Conservation (phyloP, 2,329 filamentous ascomycete species). For the Hirsutella rhossiliensis region DNA sequence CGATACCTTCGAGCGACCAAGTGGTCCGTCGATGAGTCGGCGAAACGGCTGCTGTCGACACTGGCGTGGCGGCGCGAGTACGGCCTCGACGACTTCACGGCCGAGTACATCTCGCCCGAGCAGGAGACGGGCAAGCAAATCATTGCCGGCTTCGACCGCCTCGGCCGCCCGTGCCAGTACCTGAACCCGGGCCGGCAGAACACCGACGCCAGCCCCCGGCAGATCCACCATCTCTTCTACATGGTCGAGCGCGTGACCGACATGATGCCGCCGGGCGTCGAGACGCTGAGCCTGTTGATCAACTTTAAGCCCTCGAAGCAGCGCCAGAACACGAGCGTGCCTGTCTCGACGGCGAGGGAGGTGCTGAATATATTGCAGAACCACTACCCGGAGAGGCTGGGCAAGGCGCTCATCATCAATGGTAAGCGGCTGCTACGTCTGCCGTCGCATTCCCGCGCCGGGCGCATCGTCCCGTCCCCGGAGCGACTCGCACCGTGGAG, state of each 20-base stretch:
- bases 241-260: slow-evolving; percentile 90
- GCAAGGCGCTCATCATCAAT: slow-evolving; percentile 80
- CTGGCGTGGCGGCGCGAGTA: slow-evolving; percentile 87
- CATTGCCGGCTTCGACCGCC: slow-evolving; percentile 74
- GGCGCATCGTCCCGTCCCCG: too few species aligned
- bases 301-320: slow-evolving; percentile 77
- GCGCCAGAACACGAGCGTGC: slow-evolving; percentile 61
- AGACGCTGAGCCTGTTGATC: slow-evolving; percentile 76
- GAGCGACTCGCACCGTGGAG: too few species aligned
- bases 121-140: slow-evolving; percentile 96
- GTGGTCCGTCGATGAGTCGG: slow-evolving; percentile 67
- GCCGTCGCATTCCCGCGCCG: too few species aligned
- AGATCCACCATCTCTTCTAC: slow-evolving; percentile 88
- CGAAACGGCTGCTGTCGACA: slow-evolving; percentile 69
- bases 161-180: slow-evolving; percentile 81
- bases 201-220: slow-evolving; percentile 72
- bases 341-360: slow-evolving; percentile 64
- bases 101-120: slow-evolving; percentile 83
- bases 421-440: slow-evolving; percentile 35
- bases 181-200: slow-evolving; percentile 86
- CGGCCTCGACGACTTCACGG: slow-evolving; percentile 64
- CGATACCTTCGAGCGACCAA: slow-evolving; percentile 91
- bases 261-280: slow-evolving; percentile 75
- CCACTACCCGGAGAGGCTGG: slow-evolving; percentile 88
- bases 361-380: slow-evolving; percentile 87